Conservation (phyloP, 768 basidiomycete genomes). For the Boletus vinaceobasis region DNA sequence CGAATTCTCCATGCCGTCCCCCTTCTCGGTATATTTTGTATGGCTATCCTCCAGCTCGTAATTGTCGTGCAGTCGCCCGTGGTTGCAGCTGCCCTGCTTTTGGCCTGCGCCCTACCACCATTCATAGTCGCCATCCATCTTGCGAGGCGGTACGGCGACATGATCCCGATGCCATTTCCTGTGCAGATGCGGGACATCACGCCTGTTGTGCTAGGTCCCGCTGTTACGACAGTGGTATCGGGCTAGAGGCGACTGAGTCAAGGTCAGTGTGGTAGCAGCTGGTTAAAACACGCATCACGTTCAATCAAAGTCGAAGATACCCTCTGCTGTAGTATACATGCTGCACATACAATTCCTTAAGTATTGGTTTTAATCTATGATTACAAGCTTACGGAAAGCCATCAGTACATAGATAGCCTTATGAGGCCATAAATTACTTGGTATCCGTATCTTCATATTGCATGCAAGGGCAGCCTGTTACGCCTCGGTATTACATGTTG, state of each 20-base stretch:
- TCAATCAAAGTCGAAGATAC: neutral
- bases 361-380: neutral
- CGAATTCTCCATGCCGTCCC: conserved; percentile 26
- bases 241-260: neutral
- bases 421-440: conserved; percentile 15
- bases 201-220: neutral
- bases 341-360: conserved; percentile 12
- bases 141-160: conserved; percentile 2
- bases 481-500: conserved; percentile 46
- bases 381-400: neutral
- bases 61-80: conserved; percentile 21
- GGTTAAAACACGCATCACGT: neutral
- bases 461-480: neutral
- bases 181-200: conserved; percentile 1
- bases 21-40: conserved; percentile 22
- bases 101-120: conserved; percentile 21
- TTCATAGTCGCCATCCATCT: conserved; percentile 11
- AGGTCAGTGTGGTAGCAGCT: neutral
- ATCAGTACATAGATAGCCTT: conserved; percentile 1
- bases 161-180: conserved; percentile 5
- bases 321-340: conserved; percentile 6
- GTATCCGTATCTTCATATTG: neutral
- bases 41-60: conserved; percentile 18
- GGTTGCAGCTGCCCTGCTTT: conserved; percentile 14
- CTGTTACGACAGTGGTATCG: neutral